Evolutionary conservation across 1,139 yeast genomes (phyloP).

Genomic region (Protomyces lactucae-debilis): DNA sequence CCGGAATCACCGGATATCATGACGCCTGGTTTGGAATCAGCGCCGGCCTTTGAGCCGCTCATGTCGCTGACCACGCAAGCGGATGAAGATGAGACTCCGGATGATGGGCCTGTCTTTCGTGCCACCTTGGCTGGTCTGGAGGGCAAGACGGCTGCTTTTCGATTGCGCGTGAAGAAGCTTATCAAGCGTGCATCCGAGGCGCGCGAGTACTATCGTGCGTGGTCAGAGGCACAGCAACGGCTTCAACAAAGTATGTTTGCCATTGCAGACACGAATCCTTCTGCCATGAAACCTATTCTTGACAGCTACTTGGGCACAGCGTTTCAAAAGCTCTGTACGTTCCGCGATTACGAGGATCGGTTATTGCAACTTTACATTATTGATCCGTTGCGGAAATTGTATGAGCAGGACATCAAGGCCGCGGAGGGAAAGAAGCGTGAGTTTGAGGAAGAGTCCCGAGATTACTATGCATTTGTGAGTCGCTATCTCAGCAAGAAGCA

Average conservation of each 20-base stretch:
- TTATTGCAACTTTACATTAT: conserved; percentile 40
- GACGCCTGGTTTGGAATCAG: conserved; percentile 11
- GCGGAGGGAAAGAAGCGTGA: conserved; percentile 48
- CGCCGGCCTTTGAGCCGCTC: conserved; percentile 1
- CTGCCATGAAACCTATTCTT: conserved; percentile 39
- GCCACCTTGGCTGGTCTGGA: conserved; percentile 55
- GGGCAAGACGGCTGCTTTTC: conserved; percentile 48
- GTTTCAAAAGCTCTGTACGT: conserved; percentile 30
- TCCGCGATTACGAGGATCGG: conserved; percentile 31
- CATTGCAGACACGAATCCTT: conserved; percentile 38
- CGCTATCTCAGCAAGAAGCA: conserved; percentile 64
- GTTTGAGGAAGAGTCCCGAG: conserved; percentile 69
- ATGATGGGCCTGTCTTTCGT: conserved; percentile 74
- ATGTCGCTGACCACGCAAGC: background rate
- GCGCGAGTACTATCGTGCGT: conserved; percentile 41
- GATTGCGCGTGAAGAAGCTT: conserved; percentile 44
- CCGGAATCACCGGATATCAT: conserved; percentile 18
- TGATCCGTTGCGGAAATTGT: conserved; percentile 42
- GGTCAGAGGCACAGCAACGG: conserved; percentile 40
- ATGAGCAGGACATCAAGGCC: conserved; percentile 44
- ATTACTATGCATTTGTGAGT: conserved; percentile 69
- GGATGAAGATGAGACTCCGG: conserved; percentile 35
- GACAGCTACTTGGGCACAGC: conserved; percentile 37
- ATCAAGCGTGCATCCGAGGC: conserved; percentile 41
- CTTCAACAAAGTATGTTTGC: conserved; percentile 39